A percentile compares a stretch with the other conserved stretches of the same genome.
Conservation (phyloP, 768 basidiomycete genomes). For the Leccinum sublutescens region DNA sequence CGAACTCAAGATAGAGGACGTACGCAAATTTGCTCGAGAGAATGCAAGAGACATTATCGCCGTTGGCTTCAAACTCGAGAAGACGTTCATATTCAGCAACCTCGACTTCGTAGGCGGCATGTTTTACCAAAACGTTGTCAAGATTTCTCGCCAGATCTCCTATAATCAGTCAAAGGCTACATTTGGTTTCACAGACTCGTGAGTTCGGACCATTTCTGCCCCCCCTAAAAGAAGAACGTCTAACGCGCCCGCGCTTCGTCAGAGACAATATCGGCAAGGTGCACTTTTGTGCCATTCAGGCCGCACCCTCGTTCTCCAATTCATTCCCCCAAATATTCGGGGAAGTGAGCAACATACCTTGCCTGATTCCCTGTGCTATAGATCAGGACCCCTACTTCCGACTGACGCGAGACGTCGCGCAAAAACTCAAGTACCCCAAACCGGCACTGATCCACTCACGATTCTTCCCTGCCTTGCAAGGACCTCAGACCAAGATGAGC, state of each 20-base stretch:
- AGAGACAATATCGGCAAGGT: conserved; percentile 99
- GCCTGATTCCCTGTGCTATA: conserved; percentile 96
- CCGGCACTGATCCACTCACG: conserved; percentile 90
- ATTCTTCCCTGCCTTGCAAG: conserved; percentile 98
- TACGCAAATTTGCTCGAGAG: conserved; percentile 71
- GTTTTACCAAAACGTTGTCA: conserved; percentile 94
- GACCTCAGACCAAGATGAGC: conserved; percentile 99
- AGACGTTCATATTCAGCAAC: conserved; percentile 97
- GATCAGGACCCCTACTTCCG: conserved; percentile 99
- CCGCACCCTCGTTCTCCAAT: conserved; percentile 94
- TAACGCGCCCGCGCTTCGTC: conserved; percentile 7
- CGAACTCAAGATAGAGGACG: conserved; percentile 87
- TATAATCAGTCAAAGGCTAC: conserved; percentile 92
- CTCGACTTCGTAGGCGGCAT: conserved; percentile 86
- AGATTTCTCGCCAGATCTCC: conserved; percentile 89
- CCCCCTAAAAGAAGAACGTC: background rate
- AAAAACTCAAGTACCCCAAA: conserved; percentile 93
- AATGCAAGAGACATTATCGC: conserved; percentile 98
- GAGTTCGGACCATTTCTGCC: conserved; percentile 31
- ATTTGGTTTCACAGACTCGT: conserved; percentile 97
- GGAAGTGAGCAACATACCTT: conserved; percentile 74
- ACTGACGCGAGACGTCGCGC: conserved; percentile 92
- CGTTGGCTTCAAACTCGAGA: conserved; percentile 85
- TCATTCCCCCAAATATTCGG: conserved; percentile 99
- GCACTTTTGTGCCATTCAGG: conserved; percentile 94